Evolutionary conservation across 2,329 filamentous ascomycete species (phyloP).

Genomic region (Sporothrix euskadiensis): DNA sequence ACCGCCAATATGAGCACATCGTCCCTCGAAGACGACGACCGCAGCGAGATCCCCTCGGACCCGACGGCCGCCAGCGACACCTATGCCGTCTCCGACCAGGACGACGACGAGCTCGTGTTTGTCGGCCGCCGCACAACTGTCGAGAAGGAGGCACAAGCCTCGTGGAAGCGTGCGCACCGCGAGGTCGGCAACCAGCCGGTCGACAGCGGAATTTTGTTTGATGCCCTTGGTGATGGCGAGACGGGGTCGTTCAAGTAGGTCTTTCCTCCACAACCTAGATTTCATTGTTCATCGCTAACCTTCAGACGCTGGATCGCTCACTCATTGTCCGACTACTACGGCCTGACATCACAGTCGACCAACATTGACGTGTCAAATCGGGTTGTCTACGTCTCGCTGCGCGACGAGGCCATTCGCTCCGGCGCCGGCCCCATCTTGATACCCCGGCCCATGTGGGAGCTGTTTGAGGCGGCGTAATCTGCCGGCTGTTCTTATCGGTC

Average conservation of each 20-base stretch:
- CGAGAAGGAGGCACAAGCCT: conserved; percentile 40
- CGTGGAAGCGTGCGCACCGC: conserved; percentile 54
- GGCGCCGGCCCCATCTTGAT: conserved; percentile 41
- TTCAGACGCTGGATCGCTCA: conserved; percentile 86
- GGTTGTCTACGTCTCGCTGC: conserved; percentile 69
- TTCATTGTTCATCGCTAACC: conserved; percentile 13
- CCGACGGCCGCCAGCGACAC: conserved; percentile 34
- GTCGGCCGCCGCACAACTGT: conserved; percentile 59
- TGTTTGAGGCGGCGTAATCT: conserved; percentile 36
- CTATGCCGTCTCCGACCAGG: conserved; percentile 56
- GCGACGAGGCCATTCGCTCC: conserved; percentile 58
- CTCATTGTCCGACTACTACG: conserved; percentile 89
- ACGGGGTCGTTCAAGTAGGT: conserved; percentile 79
- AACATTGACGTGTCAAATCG: conserved; percentile 70
- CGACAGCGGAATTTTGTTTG: conserved; percentile 72
- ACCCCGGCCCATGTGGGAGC: conserved; percentile 65
- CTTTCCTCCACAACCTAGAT: conserved; percentile 10
- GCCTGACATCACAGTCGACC: conserved; percentile 78
- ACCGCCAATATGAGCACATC: not conserved
- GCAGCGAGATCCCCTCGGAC: conserved; percentile 45
- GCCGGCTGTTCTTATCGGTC: not conserved
- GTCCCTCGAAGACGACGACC: conserved; percentile 35
- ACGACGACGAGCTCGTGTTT: conserved; percentile 94
- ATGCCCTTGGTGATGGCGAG: conserved; percentile 73
- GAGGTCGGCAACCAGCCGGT: conserved; percentile 60